Conservation (phyloP, 2,329 filamentous ascomycete genomes). For the Delphinella strobiligena region DNA sequence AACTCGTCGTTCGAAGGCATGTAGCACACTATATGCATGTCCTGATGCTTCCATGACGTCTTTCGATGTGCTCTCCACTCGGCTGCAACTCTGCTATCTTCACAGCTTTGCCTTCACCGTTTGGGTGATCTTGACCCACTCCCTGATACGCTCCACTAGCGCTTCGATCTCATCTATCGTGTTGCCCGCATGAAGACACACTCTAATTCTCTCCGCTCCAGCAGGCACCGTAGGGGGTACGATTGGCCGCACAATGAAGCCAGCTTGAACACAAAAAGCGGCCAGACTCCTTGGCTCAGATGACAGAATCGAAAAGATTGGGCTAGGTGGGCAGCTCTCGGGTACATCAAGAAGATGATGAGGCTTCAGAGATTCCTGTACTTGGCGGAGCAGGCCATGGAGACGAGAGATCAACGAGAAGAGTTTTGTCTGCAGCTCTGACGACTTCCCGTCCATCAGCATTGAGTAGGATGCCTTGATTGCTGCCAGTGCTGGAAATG, state of each 20-base stretch:
- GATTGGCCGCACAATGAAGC: conserved; percentile 52
- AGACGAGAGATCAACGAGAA: conserved; percentile 20
- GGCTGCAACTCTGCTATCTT: background rate
- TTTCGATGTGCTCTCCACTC: background rate
- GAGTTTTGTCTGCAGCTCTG: conserved; percentile 36
- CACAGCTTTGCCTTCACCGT: background rate
- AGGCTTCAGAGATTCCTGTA: background rate
- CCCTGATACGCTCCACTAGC: conserved; percentile 36
- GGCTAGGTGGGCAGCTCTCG: conserved; percentile 37
- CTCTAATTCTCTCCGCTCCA: conserved; percentile 50
- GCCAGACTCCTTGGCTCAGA: conserved; percentile 47
- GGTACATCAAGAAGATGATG: conserved; percentile 19
- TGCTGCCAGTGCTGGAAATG: conserved; percentile 47
- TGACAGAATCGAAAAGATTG: conserved; percentile 54
- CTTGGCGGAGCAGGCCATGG: conserved; percentile 19
- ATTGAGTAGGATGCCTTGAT: conserved; percentile 48
- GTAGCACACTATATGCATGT: no score
- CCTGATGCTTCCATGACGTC: no score
- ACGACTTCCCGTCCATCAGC: conserved; percentile 38
- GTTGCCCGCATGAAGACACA: conserved; percentile 59
- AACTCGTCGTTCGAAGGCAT: no score
- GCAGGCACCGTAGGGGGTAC: conserved; percentile 55
- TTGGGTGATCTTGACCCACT: conserved; percentile 30
- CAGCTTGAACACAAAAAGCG: conserved; percentile 44
- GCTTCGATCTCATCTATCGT: conserved; percentile 44